phyloP scores from a whole-genome alignment of 176 grass and related monocot species.

The Avena sativa region DNA sequence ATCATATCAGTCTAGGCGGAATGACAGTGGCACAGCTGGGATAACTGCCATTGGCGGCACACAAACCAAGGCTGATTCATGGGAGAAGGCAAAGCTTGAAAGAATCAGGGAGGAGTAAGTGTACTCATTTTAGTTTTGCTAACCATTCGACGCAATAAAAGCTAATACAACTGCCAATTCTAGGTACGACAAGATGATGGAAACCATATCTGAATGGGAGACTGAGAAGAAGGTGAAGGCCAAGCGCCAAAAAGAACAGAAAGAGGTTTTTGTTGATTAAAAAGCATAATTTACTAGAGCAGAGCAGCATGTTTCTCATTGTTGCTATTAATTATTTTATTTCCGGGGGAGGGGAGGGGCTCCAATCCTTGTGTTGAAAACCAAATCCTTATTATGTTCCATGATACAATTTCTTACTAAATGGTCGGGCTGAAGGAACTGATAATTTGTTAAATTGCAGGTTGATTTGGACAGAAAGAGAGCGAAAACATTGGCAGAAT shows the following conservation, averaged over 20 bases:
- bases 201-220: constrained; percentile 78
- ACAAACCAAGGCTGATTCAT: constrained; percentile 57
- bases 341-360: neutral
- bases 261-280: constrained; percentile 71
- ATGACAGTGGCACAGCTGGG: constrained; percentile 12
- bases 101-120: constrained; percentile 63
- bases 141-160: neutral
- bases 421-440: neutral
- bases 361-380: neutral
- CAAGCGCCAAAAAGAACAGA: constrained; percentile 55
- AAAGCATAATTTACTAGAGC: constrained; percentile 33
- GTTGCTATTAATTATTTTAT: constrained; percentile 9
- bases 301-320: neutral
- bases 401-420: constrained; percentile 7
- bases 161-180: constrained; percentile 25
- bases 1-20: constrained; percentile 44
- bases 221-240: constrained; percentile 78
- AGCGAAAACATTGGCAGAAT: constrained; percentile 50
- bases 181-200: constrained; percentile 72
- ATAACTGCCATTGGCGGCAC: constrained; percentile 25
- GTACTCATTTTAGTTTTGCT: neutral
- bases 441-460: constrained; percentile 56
- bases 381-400: constrained; percentile 23
- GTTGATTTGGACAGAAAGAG: constrained; percentile 50
- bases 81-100: constrained; percentile 73